A percentile compares a stretch with the other conserved stretches of the same genome.
phyloP scores from a whole-genome alignment of 805 yeast genomes.

The Candida qinlingensis region DNA sequence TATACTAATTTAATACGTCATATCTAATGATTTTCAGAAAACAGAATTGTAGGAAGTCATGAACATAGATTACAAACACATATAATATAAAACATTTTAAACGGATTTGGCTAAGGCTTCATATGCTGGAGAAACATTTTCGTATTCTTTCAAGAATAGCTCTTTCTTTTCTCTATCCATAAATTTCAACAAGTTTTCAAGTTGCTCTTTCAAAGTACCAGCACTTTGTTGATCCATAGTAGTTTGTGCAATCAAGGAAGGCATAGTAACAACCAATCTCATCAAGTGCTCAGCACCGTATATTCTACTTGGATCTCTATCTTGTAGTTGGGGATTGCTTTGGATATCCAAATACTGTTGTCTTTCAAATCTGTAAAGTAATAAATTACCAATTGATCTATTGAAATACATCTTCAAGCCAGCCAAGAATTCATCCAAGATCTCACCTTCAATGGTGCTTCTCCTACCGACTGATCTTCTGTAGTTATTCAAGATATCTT shows the following conservation, averaged over 20 bases:
- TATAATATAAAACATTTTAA: background rate
- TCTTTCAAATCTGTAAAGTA: conserved; percentile 73
- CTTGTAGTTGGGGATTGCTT: conserved; percentile 29
- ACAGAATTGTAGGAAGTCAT: too few species aligned
- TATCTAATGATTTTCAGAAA: too few species aligned
- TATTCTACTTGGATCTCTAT: conserved; percentile 36
- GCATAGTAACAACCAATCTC: conserved; percentile 70
- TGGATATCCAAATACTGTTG: conserved; percentile 59
- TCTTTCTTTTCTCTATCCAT: conserved; percentile 39
- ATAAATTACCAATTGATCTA: conserved; percentile 58
- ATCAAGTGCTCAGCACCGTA: conserved; percentile 84
- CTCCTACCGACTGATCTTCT: conserved; percentile 26
- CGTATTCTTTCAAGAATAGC: conserved; percentile 38
- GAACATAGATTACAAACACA: too few species aligned
- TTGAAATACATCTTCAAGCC: conserved; percentile 76
- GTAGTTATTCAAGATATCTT: conserved; percentile 51
- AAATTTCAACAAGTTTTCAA: conserved; percentile 50
- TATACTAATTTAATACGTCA: background rate
- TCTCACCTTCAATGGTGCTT: conserved; percentile 34
- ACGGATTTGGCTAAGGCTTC: conserved; percentile 29
- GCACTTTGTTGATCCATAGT: conserved; percentile 76
- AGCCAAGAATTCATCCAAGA: conserved; percentile 57
- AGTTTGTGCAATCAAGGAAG: conserved; percentile 76
- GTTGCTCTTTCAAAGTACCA: conserved; percentile 45
- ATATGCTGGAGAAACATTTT: conserved; percentile 45